Percentiles rank a stretch among this genome's conserved stretches.
phyloP scores from a whole-genome alignment of 805 yeast genomes.

The Myxozyma neotropica region DNA sequence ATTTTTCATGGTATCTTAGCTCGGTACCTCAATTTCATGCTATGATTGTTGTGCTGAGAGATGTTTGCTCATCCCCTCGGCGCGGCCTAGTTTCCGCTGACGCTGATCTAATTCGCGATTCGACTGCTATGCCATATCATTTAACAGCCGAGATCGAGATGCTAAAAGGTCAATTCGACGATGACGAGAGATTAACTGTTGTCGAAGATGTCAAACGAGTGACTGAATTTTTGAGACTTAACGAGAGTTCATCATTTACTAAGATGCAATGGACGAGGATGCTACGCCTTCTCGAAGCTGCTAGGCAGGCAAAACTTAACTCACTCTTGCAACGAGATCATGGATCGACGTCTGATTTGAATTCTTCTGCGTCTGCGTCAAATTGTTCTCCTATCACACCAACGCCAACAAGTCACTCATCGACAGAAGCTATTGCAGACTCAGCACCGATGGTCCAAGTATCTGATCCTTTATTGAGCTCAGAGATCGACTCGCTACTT shows the following conservation, averaged over 20 bases:
- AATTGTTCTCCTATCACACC: too few relatives aligned
- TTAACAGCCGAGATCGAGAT: background rate
- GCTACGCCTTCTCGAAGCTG: conserved; percentile 7
- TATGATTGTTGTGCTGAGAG: conserved; percentile 22
- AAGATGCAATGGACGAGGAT: conserved; percentile 12
- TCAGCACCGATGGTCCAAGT: too few relatives aligned
- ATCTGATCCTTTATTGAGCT: background rate
- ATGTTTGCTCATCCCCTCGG: conserved; percentile 12
- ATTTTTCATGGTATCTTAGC: conserved; percentile 10
- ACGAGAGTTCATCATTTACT: conserved; percentile 1
- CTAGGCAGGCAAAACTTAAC: background rate
- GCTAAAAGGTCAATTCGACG: background rate
- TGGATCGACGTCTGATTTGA: too few relatives aligned
- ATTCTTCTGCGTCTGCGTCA: too few relatives aligned
- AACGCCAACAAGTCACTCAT: too few relatives aligned
- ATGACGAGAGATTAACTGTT: conserved; percentile 16
- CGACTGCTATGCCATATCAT: background rate
- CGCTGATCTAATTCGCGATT: background rate
- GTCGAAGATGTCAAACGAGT: conserved; percentile 8
- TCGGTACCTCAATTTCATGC: conserved; percentile 24
- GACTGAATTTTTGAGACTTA: conserved; percentile 11
- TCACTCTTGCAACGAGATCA: background rate
- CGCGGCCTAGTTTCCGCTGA: background rate
- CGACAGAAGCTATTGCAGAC: too few relatives aligned
- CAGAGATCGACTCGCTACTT: background rate